Evolutionary conservation across 1,284 basidiomycete species (phyloP), one percentile per base, ranked within the genome.

Genomic region (Cystobasidiaceae sp.): DNA sequence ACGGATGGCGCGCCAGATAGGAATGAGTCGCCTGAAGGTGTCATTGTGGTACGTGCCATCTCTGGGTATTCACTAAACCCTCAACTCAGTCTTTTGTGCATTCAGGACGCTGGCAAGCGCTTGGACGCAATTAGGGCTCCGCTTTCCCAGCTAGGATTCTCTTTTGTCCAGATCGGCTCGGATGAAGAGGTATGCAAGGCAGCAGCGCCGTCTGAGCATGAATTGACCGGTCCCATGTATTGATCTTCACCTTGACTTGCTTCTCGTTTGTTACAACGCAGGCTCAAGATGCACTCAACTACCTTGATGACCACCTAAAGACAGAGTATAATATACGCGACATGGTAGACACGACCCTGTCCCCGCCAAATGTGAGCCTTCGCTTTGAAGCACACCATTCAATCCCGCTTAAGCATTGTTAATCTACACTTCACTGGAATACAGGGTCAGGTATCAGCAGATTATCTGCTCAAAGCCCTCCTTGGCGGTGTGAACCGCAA

Each of bases 81-180:
- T 21, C 8, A 4, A 32, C 3, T 28, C 23, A 17, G 4, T 33
- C 8, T 28, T 55, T 9, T 19, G 33, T 13, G 27, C 23, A 15
- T 50, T 17, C 37, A 64, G 17, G 44, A 66, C 28, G 32, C 48
- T 1, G 61, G 67, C 15, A 65, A 55, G 41, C 67, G 67, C 13
- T 62, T 68, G 7, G 67, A 65, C 28, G 48, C 34, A 4, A 56
- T 67, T 3, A 5, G 66, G 50, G 45, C 67, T 46, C 60, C 63
- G 28, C 17, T 39, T 11, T 39, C 19, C 27, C 67, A 68, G 57
- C 41, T 73, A 17, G 71, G 71, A 11, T 57, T 71, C 51, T 61
- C 63, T 7, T 73, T 73, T 25, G 68, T 73, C 4, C 71, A 72
- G 45, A 71, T 72, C 23, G 71, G 71, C 2, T 46, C 27, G 17